phyloP scores from a whole-genome alignment of 495 filamentous ascomycete genomes.

The Cladorrhinum samala region DNA sequence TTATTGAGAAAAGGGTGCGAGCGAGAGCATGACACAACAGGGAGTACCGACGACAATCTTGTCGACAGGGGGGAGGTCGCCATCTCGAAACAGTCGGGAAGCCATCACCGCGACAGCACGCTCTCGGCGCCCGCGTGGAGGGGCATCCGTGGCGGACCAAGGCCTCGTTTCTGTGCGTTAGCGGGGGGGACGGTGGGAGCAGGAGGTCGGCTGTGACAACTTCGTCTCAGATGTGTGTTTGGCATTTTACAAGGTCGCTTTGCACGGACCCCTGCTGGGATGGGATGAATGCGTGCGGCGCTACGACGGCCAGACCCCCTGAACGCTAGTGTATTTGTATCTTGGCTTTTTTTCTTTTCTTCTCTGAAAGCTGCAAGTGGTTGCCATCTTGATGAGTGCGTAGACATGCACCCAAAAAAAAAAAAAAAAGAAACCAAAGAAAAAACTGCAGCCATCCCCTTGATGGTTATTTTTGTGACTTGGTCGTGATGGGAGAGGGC shows the following conservation, averaged over 20 bases:
- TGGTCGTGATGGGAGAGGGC: too few relatives aligned
- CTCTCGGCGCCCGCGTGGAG: slow-evolving; percentile 13
- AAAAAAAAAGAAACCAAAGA: too few relatives aligned
- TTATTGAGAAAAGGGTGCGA: slow-evolving; percentile 23
- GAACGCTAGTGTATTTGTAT: neutral
- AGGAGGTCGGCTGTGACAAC: slow-evolving; percentile 41
- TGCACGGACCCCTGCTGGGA: slow-evolving; percentile 16
- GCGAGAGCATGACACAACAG: slow-evolving; percentile 49
- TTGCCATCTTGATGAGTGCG: too few relatives aligned
- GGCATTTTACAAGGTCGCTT: slow-evolving; percentile 25
- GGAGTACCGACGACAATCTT: too few relatives aligned
- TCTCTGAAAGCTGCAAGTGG: neutral
- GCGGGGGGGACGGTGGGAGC: slow-evolving; percentile 24
- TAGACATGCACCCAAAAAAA: too few relatives aligned
- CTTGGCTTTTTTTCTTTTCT: neutral
- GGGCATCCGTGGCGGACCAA: slow-evolving; percentile 8
- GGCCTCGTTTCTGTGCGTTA: slow-evolving; percentile 16
- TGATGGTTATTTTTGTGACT: neutral
- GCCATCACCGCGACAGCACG: slow-evolving; percentile 22
- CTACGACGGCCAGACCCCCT: neutral
- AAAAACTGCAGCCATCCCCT: neutral
- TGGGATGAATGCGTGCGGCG: slow-evolving; percentile 5
- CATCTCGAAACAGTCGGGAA: slow-evolving; percentile 42
- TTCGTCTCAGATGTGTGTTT: slow-evolving; percentile 45
- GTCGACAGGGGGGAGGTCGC: slow-evolving; percentile 25